Base-by-base conservation (phyloP, 768 basidiomycete species). In the Panaeolus cyanescens region DNA sequence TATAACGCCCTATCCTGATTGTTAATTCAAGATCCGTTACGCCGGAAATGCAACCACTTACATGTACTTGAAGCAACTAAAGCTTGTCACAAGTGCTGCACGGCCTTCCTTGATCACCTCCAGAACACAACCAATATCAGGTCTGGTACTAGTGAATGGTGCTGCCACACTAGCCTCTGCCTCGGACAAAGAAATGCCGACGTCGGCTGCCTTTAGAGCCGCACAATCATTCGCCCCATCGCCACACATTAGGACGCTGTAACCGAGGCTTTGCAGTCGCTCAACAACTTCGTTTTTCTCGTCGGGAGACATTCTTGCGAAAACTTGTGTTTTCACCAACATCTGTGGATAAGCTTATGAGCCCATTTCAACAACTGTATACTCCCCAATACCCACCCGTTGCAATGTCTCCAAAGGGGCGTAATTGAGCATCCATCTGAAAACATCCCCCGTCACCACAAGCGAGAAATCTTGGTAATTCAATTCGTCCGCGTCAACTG, bases 41-140 rank as follows among this genome's bases (percentile, higher is more conserved):
- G 39, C 64, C 66, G 32, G 30, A 45, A 20, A 32, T 15, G 28
- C n/a, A 33, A 28, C 6, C 1, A 80, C 93, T 74, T 67, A 96
- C 96, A 99, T 99, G 70, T 98, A 99, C 76, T 99, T 99, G 87
- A 99, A 99, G 77, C 96, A 99, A 66, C 95, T 96, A 76, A 99
- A 99, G 73, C 95, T 96, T 1, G 97, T 99, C 57, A 97, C 96
- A 57, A 99, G 80, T 1, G 97, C 96, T 7, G 95, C 93, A 42
- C 97, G 83, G 7, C 97, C 97, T 71, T 99, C 96, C 69, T 90
- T 94, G 78, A 99, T 96, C 56, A 99, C 92, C 67, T 99, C 95
- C 31, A 99, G 82, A 42, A 98, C 93, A 71, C 97, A 99, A 40
- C 91, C 86, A 69, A 99, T 96, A 74, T 99, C 97, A 2, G 97